A percentile compares a stretch with the other conserved stretches of the same genome.
These are phyloP conservation scores for Yamadazyma sp. DNA, from an alignment of 1,139 yeast genomes.

Conservation along the genomic window DNA sequence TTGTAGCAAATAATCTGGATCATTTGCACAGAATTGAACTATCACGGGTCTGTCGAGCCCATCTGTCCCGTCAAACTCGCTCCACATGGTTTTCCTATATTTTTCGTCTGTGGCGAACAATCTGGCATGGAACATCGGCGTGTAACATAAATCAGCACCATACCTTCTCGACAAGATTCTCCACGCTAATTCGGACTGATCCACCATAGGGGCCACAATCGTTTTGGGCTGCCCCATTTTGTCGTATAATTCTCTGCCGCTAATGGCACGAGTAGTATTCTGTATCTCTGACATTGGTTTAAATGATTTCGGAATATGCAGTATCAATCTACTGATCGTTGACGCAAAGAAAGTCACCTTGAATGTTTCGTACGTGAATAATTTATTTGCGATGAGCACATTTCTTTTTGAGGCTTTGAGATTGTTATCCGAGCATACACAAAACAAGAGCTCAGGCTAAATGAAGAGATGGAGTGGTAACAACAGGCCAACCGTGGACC, in stretches of 20 bases:
- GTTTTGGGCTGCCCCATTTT: conserved; percentile 74
- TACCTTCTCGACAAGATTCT: conserved; percentile 79
- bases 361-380: background rate
- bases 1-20: conserved; percentile 75
- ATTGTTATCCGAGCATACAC: background rate
- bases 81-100: conserved; percentile 78
- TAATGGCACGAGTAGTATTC: conserved; percentile 9
- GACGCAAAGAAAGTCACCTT: conserved; percentile 3
- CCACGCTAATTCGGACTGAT: conserved; percentile 96
- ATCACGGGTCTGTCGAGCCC: conserved; percentile 74
- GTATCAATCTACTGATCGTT: conserved; percentile 2
- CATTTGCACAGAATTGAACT: conserved; percentile 96
- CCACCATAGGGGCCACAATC: conserved; percentile 98
- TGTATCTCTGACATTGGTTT: conserved; percentile 1
- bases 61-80: conserved; percentile 69
- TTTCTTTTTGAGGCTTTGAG: background rate
- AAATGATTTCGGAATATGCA: background rate
- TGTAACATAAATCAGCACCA: conserved; percentile 92
- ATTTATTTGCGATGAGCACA: conserved; percentile 3
- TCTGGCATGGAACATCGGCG: conserved; percentile 96
- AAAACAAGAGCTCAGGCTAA: no score
- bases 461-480: no score
- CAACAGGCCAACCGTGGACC: no score
- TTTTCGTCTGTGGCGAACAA: conserved; percentile 82
- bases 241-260: conserved; percentile 71